Evolutionary conservation across 495 filamentous ascomycete genomes (phyloP).

Genomic region (Penicillium tannophilum): DNA sequence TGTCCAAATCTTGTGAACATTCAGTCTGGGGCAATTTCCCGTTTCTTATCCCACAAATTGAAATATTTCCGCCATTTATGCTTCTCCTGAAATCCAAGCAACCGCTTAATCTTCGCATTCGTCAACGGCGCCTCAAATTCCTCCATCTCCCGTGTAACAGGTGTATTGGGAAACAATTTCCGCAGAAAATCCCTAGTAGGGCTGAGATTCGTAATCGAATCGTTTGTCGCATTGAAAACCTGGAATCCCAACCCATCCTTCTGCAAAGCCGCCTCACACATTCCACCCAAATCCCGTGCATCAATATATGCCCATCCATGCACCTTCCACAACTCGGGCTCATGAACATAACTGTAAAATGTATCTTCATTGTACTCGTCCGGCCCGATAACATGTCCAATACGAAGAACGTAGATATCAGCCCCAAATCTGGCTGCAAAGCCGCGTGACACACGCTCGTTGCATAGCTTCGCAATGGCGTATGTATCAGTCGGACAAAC

Average conservation of each 20-base stretch:
- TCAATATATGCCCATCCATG: conserved; percentile 64
- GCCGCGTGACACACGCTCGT: conserved; percentile 53
- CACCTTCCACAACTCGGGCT: conserved; percentile 52
- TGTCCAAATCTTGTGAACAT: not conserved
- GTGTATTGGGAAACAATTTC: conserved; percentile 41
- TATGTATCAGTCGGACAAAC: conserved; percentile 56
- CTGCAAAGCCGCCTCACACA: conserved; percentile 22
- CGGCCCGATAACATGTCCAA: conserved; percentile 59
- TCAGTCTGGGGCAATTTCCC: not conserved
- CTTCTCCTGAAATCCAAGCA: conserved; percentile 57
- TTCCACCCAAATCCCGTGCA: conserved; percentile 57
- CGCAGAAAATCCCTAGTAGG: conserved; percentile 38
- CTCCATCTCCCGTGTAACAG: conserved; percentile 52
- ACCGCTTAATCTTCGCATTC: conserved; percentile 56
- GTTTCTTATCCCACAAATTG: conserved; percentile 32
- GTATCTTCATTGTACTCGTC: conserved; percentile 51
- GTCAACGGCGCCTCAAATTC: conserved; percentile 58
- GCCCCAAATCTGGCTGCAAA: conserved; percentile 54
- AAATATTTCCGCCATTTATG: conserved; percentile 52
- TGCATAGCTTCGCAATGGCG: conserved; percentile 58
- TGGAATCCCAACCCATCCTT: conserved; percentile 55
- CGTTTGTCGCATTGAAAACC: conserved; percentile 62
- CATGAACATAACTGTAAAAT: conserved; percentile 53
- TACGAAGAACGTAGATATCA: conserved; percentile 60
- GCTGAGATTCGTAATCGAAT: conserved; percentile 47